Percentiles rank a stretch among this genome's conserved stretches.
Conservation (phyloP, 768 basidiomycete genomes). For the Lenzites betulinus region DNA sequence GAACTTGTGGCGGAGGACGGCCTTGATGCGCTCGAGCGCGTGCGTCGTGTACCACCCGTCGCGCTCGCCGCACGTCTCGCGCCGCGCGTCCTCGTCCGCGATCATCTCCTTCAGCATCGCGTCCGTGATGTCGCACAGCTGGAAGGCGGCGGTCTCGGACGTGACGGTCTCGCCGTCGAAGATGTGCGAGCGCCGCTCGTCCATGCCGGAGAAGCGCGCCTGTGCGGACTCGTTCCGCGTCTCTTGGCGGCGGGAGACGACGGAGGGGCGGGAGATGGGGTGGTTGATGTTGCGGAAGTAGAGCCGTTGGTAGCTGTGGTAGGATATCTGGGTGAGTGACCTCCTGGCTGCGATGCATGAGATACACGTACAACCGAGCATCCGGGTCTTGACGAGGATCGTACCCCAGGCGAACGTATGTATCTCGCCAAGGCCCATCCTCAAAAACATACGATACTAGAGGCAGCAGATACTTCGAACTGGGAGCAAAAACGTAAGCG, state of each 20-base stretch:
- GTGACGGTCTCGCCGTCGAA: conserved; percentile 85
- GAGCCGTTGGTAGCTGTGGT: conserved; percentile 81
- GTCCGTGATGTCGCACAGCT: conserved; percentile 90
- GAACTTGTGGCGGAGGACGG: conserved; percentile 83
- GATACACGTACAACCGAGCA: conserved; percentile 69
- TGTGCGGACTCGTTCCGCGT: conserved; percentile 45
- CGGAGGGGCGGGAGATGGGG: conserved; percentile 74
- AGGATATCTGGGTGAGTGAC: neutral
- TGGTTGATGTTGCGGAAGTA: conserved; percentile 90
- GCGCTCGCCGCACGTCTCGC: conserved; percentile 74
- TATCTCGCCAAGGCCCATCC: conserved; percentile 94
- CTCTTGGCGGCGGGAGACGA: conserved; percentile 68
- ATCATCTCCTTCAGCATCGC: conserved; percentile 83
- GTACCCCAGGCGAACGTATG: conserved; percentile 82
- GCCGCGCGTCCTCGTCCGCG: conserved; percentile 65
- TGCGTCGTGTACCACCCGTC: conserved; percentile 88
- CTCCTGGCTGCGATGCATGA: neutral
- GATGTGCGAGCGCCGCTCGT: conserved; percentile 59
- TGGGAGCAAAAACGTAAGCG: conserved; percentile 32
- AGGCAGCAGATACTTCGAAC: conserved; percentile 81
- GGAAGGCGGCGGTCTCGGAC: conserved; percentile 90
- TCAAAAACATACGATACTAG: conserved; percentile 85
- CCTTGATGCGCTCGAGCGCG: conserved; percentile 81
- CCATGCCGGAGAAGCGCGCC: conserved; percentile 29
- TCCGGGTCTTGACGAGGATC: conserved; percentile 79